These are phyloP conservation scores for Schrenkiella parvula DNA, from an alignment of 345 rosid genomes.

Conservation along the genomic window DNA sequence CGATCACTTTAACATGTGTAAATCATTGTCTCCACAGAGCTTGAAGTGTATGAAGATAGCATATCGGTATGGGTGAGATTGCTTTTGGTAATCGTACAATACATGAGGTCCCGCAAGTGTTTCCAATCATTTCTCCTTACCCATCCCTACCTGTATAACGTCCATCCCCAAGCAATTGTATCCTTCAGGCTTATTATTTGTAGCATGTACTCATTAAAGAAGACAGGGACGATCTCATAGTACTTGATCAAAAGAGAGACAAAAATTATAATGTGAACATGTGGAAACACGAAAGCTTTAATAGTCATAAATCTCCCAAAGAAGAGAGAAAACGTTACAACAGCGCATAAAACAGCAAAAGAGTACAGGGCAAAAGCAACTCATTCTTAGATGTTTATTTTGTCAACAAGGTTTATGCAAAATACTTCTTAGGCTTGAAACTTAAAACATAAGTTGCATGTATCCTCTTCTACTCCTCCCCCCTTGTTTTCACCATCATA, in stretches of 20 bases:
- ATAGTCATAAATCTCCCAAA: background rate
- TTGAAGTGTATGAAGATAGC: no score
- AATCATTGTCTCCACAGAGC: no score
- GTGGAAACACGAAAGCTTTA: background rate
- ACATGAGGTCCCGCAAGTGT: no score
- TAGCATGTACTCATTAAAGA: no score
- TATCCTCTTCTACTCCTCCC: background rate
- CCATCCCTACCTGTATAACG: no score
- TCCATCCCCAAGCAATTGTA: no score
- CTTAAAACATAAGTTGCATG: background rate
- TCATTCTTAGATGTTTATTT: slow-evolving; percentile 1
- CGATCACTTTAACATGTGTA: no score
- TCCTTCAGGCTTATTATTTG: no score
- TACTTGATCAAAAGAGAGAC: background rate
- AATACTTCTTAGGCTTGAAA: background rate
- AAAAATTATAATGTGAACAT: background rate
- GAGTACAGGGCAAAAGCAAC: background rate
- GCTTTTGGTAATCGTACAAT: no score
- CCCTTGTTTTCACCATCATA: slow-evolving; percentile 27
- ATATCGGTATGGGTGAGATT: no score
- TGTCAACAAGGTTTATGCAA: slow-evolving; percentile 25
- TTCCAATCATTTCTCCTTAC: no score
- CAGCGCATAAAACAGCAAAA: background rate
- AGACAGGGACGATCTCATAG: no score
- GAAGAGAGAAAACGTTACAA: background rate